Percentiles rank a stretch among this genome's conserved stretches.
phyloP scores from a whole-genome alignment of 306 rosid genomes.

The Dryas drummondii region DNA sequence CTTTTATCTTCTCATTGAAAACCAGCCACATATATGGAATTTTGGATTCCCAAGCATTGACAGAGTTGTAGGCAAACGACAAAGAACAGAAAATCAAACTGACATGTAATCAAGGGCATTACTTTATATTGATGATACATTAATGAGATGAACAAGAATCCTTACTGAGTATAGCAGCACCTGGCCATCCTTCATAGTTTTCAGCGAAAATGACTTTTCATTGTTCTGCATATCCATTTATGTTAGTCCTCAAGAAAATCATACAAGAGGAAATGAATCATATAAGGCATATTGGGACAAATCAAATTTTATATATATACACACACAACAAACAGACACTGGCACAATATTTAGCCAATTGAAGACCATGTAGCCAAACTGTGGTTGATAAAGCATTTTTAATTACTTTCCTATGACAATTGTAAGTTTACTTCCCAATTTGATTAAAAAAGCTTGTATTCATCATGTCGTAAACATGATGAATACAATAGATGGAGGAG shows the following conservation, averaged over 20 bases:
- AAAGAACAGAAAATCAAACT: constrained; percentile 22
- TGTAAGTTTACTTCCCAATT: background rate
- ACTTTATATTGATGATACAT: constrained; percentile 34
- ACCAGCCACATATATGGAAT: constrained; percentile 96
- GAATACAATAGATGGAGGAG: constrained; percentile 25
- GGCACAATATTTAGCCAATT: background rate
- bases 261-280: background rate
- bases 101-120: background rate
- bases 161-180: constrained; percentile 85
- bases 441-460: background rate
- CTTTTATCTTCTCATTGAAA: constrained; percentile 94
- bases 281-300: constrained; percentile 8
- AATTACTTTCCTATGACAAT: constrained; percentile 8
- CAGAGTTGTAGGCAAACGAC: constrained; percentile 66
- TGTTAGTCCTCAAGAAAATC: constrained; percentile 19
- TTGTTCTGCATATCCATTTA: constrained; percentile 62
- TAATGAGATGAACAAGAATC: constrained; percentile 24
- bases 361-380: background rate
- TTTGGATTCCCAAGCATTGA: constrained; percentile 83
- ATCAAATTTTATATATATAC: background rate
- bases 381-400: background rate
- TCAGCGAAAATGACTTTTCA: constrained; percentile 81
- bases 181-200: constrained; percentile 98
- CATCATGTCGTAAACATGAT: constrained; percentile 2
- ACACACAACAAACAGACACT: background rate